Evolutionary conservation across 2,329 filamentous ascomycete species (phyloP).

Genomic region (Xylaria sp.): DNA sequence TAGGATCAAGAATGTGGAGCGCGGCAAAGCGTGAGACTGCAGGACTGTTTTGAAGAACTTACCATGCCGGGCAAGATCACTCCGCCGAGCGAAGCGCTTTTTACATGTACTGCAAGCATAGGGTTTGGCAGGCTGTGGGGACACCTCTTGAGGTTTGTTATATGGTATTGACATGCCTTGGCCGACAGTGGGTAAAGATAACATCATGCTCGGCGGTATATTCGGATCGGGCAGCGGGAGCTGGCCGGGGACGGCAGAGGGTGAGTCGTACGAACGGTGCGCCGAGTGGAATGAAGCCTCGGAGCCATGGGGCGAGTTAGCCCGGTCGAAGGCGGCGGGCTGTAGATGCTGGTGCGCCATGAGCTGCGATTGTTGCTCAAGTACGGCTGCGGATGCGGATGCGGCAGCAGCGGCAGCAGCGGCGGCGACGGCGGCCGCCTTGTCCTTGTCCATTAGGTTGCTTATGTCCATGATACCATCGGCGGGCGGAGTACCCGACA

Average conservation of each 20-base stretch:
- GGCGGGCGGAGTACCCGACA: slow-evolving; percentile 50
- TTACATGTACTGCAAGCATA: slow-evolving; percentile 90
- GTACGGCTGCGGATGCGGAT: slow-evolving; percentile 39
- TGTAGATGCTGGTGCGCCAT: slow-evolving; percentile 47
- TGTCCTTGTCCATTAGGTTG: slow-evolving; percentile 49
- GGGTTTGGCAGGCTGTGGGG: slow-evolving; percentile 66
- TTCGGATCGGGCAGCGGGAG: slow-evolving; percentile 57
- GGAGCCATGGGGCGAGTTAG: slow-evolving; percentile 68
- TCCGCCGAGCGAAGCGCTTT: slow-evolving; percentile 92
- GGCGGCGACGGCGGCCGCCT: slow-evolving; percentile 44
- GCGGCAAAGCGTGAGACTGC: slow-evolving; percentile 1
- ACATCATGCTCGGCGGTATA: slow-evolving; percentile 54
- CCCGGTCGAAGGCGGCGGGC: slow-evolving; percentile 60
- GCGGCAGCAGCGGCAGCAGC: slow-evolving; percentile 41
- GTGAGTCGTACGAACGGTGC: slow-evolving; percentile 64
- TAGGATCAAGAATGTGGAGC: not conserved
- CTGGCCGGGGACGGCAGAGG: slow-evolving; percentile 62
- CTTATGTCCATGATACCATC: slow-evolving; percentile 52
- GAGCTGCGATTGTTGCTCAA: slow-evolving; percentile 42
- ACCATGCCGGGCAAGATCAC: slow-evolving; percentile 96
- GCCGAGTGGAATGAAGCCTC: slow-evolving; percentile 68
- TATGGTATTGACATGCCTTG: slow-evolving; percentile 53
- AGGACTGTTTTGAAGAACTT: slow-evolving; percentile 53
- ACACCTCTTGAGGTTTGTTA: slow-evolving; percentile 54
- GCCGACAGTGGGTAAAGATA: slow-evolving; percentile 54